Evolutionary conservation across 805 yeast species (phyloP).

Genomic region (Lipomyces starkeyi): DNA sequence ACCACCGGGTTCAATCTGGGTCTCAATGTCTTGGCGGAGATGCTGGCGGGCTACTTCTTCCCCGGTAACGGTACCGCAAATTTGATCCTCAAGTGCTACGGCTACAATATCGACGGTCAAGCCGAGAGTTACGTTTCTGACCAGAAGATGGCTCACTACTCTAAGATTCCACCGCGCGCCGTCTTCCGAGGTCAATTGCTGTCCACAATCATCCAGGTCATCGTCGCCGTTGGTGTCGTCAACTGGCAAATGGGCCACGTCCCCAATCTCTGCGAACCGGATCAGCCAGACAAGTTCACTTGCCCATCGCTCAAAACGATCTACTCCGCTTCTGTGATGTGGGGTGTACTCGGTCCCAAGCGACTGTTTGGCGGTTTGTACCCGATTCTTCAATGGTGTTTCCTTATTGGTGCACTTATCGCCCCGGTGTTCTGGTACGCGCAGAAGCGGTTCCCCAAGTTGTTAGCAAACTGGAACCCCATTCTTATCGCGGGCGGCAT

Average conservation of each 20-base stretch:
- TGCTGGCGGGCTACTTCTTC: conserved; percentile 66
- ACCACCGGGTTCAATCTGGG: conserved; percentile 66
- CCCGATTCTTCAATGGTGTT: conserved; percentile 61
- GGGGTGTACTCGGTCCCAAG: conserved; percentile 72
- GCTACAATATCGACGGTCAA: conserved; percentile 51
- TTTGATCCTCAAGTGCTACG: conserved; percentile 66
- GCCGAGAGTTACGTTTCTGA: conserved; percentile 61
- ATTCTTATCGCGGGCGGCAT: conserved; percentile 43
- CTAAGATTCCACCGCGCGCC: conserved; percentile 67
- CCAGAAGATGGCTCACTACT: conserved; percentile 68
- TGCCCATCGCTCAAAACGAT: conserved; percentile 56
- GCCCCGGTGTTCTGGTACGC: conserved; percentile 15
- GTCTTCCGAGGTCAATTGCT: conserved; percentile 59
- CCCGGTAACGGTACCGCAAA: conserved; percentile 68
- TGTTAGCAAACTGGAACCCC: conserved; percentile 13
- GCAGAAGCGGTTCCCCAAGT: not conserved
- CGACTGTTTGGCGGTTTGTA: conserved; percentile 63
- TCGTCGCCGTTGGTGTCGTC: conserved; percentile 52
- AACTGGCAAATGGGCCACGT: conserved; percentile 51
- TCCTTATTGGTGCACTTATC: conserved; percentile 60
- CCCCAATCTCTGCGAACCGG: conserved; percentile 51
- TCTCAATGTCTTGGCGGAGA: conserved; percentile 62
- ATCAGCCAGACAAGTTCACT: conserved; percentile 54
- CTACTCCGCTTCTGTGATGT: conserved; percentile 62
- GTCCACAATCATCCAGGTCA: conserved; percentile 54